phyloP scores from a whole-genome alignment of 176 grass and related monocot species.

The Thalia dealbata region DNA sequence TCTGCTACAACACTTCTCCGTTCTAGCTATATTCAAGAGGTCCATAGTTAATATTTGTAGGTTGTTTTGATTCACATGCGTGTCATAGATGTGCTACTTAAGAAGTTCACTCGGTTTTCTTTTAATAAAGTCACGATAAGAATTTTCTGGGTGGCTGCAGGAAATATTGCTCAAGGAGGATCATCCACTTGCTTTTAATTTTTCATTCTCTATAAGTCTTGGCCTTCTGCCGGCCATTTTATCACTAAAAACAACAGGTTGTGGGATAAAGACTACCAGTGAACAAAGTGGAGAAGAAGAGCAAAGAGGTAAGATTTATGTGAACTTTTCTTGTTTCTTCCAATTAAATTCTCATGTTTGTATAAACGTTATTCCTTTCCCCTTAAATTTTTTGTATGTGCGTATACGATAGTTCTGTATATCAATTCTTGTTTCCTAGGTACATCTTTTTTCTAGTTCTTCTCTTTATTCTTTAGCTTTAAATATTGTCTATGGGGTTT shows the following conservation, averaged over 20 bases:
- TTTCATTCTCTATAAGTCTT: constrained; percentile 78
- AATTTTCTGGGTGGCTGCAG: constrained; percentile 33
- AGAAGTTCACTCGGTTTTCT: background rate
- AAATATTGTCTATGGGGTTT: background rate
- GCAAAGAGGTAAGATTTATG: constrained; percentile 63
- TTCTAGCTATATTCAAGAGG: constrained; percentile 58
- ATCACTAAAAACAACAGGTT: constrained; percentile 68
- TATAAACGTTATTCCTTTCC: background rate
- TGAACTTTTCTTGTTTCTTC: background rate
- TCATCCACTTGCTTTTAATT: constrained; percentile 62
- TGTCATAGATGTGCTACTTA: background rate
- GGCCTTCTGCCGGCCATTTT: constrained; percentile 70
- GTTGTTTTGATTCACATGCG: background rate
- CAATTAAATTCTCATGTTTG: background rate
- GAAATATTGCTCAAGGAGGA: constrained; percentile 73
- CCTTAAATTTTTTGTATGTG: background rate
- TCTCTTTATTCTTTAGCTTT: background rate
- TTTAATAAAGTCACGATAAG: constrained; percentile 20
- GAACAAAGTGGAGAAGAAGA: constrained; percentile 61
- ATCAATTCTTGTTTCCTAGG: background rate
- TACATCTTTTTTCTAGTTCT: background rate
- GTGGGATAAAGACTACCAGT: constrained; percentile 64
- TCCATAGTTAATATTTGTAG: constrained; percentile 21
- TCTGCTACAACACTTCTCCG: constrained; percentile 42
- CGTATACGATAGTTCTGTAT: background rate